phyloP scores from a whole-genome alignment of 805 yeast species.

The Starmerella asiatica region DNA sequence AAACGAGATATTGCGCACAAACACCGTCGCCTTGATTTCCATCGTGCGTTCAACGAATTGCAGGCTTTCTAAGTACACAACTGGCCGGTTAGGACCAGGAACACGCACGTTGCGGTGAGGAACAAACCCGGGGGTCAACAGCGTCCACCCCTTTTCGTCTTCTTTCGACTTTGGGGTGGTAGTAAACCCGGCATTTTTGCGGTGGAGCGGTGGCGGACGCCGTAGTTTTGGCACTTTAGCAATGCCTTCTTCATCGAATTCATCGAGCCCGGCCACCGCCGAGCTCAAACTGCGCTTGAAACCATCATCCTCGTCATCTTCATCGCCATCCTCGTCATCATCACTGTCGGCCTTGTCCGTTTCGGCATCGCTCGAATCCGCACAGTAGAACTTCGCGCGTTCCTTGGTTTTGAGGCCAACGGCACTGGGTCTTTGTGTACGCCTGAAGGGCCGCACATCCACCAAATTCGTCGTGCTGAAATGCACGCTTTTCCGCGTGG shows the following conservation, averaged over 20 bases:
- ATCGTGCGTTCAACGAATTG: constrained; percentile 46
- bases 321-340: constrained; percentile 25
- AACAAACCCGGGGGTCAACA: constrained; percentile 13
- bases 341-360: constrained; percentile 21
- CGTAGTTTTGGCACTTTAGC: background rate
- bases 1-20: constrained; percentile 62
- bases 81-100: constrained; percentile 20
- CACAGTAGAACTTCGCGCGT: background rate
- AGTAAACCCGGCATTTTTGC: background rate
- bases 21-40: constrained; percentile 55
- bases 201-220: background rate
- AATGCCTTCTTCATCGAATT: constrained; percentile 1
- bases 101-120: constrained; percentile 17
- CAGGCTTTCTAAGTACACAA: constrained; percentile 53
- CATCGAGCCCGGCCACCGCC: background rate
- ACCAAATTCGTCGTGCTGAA: constrained; percentile 44
- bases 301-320: constrained; percentile 22
- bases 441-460: constrained; percentile 58
- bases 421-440: constrained; percentile 61
- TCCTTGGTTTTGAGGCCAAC: constrained; percentile 27
- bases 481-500: constrained; percentile 51
- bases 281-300: background rate
- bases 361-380: constrained; percentile 27
- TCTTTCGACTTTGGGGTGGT: background rate
- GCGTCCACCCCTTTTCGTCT: constrained; percentile 10